Base-by-base conservation (phyloP, 1,284 basidiomycete species). In the Termitomyces sp. region DNA sequence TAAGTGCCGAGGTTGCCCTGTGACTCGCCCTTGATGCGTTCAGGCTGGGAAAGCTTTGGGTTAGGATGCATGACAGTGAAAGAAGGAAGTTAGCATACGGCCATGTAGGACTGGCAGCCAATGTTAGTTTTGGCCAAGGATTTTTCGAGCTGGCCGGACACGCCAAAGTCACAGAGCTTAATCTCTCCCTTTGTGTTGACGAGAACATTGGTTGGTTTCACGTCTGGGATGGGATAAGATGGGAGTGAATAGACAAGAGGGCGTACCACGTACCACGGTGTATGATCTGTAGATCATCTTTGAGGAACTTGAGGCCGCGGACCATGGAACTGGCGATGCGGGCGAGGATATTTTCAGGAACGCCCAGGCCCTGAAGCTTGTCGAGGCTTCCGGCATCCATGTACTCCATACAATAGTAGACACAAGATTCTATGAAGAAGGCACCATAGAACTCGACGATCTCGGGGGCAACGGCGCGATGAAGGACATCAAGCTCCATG, bases 321-420 rank as follows among this genome's bases (percentile, higher is more conserved):
- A 96, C 91, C 81, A 97, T 92, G 59, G 79, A 82, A 10, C 78
- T 78, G 0, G 93, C 88, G 57, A 98, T 92, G 40, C 90, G 79
- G 6, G 87, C 86, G n/a, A 99, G 76, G 1, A 95, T 92, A 43
- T 83, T 76, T 70, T 98, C 94, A 1, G 92, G 92, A 13, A 94
- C 84, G 42, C 84, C 83, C n/a, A 70, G 70, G 41, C 70, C 73
- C 50, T 74, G 70, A 28, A 98, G 80, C 60, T 92, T 94, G 70
- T 98, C 96, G 47, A 99, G 78, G 54, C 87, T 91, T 15, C 95
- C 94, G 2, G 92, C 94, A 67, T 99, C 94, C 96, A 99, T 98
- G 73, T 89, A 94, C 76, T 99, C 96, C 94, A 99, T 98, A 74
- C 96, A 98, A 72, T 98, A 98, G 73, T 98, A 98, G 36, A 99